These are phyloP conservation scores for Coemansia sp. DNA, from an alignment of 192 early-diverging fungal species.

Conservation along the genomic window DNA sequence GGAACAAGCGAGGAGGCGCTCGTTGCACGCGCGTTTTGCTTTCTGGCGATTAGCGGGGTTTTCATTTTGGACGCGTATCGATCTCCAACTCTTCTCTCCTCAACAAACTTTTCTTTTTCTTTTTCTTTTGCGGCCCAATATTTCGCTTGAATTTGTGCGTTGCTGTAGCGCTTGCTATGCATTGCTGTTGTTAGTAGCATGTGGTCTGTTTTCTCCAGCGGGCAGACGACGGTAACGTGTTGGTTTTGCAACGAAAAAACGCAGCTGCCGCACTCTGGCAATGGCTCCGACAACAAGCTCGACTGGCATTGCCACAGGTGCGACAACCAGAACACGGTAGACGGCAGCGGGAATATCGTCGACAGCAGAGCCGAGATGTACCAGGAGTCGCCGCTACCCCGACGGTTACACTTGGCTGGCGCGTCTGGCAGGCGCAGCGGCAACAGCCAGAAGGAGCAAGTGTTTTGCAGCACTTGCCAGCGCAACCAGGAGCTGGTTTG, in stretches of 20 bases:
- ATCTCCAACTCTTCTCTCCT: neutral
- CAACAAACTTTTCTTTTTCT: neutral
- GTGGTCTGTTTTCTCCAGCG: conserved; percentile 31
- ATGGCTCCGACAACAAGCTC: conserved; percentile 3
- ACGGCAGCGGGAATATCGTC: conserved; percentile 34
- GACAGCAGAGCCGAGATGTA: conserved; percentile 42
- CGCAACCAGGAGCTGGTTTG: conserved; percentile 51
- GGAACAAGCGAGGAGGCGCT: no score
- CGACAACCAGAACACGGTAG: conserved; percentile 42
- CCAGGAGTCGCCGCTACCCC: conserved; percentile 18
- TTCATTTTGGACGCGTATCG: neutral
- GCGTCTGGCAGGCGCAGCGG: neutral
- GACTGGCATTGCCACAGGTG: conserved; percentile 48
- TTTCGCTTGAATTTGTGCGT: neutral
- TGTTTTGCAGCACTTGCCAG: conserved; percentile 45
- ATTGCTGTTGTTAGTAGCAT: conserved; percentile 17
- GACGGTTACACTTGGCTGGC: neutral
- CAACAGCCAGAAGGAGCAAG: neutral
- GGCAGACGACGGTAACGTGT: conserved; percentile 32
- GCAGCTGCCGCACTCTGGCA: conserved; percentile 1
- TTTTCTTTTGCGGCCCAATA: no score
- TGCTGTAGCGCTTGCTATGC: conserved; percentile 1
- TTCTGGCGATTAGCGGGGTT: no score
- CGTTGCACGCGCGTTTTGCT: no score
- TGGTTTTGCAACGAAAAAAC: conserved; percentile 51